Evolutionary conservation across 208 protist genomes (phyloP).

Genomic region (Trypanosoma boissoni): DNA sequence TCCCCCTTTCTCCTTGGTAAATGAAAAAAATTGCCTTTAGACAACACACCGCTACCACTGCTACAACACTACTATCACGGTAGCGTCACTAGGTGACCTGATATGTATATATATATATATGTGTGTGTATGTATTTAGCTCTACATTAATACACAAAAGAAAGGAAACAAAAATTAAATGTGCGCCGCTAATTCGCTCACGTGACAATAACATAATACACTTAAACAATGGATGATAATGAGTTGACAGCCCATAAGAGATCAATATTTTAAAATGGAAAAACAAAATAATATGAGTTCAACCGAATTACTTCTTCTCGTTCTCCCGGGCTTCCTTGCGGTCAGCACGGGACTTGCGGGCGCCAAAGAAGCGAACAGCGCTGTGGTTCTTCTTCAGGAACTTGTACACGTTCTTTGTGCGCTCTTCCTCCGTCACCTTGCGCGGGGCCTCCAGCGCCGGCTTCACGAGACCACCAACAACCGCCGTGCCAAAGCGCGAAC

Average conservation of each 20-base stretch:
- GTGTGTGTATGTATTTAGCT: background rate
- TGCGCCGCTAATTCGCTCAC: background rate
- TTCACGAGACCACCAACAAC: conserved; percentile 66
- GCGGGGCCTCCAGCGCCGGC: conserved; percentile 52
- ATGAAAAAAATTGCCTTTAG: no score
- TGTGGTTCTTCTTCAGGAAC: conserved; percentile 90
- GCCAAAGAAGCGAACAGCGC: conserved; percentile 91
- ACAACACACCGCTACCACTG: no score
- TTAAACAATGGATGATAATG: no score
- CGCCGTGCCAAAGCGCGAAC: conserved; percentile 61
- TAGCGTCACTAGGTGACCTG: no score
- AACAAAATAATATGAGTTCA: conserved; percentile 22
- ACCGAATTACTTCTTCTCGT: conserved; percentile 40
- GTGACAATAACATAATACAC: background rate
- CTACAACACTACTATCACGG: no score
- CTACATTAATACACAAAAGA: background rate
- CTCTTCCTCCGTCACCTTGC: conserved; percentile 80
- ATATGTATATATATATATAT: conserved; percentile 9
- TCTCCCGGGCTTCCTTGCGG: conserved; percentile 81
- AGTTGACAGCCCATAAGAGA: no score
- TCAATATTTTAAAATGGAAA: conserved; percentile 8
- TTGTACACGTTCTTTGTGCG: conserved; percentile 86
- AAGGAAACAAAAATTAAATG: conserved; percentile 14
- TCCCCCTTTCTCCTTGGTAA: no score
- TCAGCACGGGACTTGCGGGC: conserved; percentile 74